A percentile compares a stretch with the other conserved stretches of the same genome.
These are phyloP conservation scores for Dactylellina cionopaga DNA, from an alignment of 2,329 filamentous ascomycete species.

Conservation along the genomic window DNA sequence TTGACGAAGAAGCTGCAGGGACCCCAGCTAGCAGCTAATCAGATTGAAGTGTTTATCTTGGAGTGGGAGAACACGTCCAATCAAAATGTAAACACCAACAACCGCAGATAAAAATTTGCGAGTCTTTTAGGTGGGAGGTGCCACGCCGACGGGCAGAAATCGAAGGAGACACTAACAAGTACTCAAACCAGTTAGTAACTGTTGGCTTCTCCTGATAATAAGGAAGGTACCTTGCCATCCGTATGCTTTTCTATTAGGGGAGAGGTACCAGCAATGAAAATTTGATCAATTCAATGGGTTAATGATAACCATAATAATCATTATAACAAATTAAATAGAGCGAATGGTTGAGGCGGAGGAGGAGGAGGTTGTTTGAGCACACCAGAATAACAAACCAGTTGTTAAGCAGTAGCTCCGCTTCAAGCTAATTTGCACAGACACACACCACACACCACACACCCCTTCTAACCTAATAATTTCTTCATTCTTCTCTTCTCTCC, in stretches of 20 bases:
- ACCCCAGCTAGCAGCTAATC: slow-evolving; percentile 29
- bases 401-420: slow-evolving; percentile 23
- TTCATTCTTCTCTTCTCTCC: slow-evolving; percentile 52
- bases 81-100: slow-evolving; percentile 44
- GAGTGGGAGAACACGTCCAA: slow-evolving; percentile 44
- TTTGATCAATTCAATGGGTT: too few species aligned
- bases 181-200: neutral
- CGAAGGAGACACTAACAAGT: neutral
- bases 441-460: slow-evolving; percentile 6
- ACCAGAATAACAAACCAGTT: too few species aligned
- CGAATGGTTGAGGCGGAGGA: neutral
- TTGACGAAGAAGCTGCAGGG: too few species aligned
- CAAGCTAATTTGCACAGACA: neutral
- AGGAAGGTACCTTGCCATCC: neutral
- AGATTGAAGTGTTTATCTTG: slow-evolving; percentile 24
- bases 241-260: too few species aligned
- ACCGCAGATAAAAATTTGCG: slow-evolving; percentile 37
- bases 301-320: too few species aligned
- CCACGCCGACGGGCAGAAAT: slow-evolving; percentile 31
- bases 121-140: too few species aligned
- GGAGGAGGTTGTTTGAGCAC: neutral
- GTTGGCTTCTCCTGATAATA: neutral
- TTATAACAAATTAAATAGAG: neutral
- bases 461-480: slow-evolving; percentile 1
- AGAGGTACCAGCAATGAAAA: too few species aligned